phyloP scores from a whole-genome alignment of 1,284 basidiomycete genomes.

The Taiwanofungus camphoratus region DNA sequence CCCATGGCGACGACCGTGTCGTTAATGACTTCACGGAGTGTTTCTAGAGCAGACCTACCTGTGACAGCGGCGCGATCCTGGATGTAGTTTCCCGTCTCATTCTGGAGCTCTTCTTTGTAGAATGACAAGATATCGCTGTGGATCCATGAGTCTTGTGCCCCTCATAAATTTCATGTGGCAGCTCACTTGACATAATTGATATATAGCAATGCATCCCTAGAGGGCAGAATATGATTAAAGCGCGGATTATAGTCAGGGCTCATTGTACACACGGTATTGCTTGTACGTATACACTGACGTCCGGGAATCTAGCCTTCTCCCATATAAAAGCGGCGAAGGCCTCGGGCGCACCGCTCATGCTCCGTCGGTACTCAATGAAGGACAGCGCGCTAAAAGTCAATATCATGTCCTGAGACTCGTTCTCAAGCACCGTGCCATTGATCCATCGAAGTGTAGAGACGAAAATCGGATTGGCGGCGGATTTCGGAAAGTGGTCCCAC shows the following conservation, averaged over 20 bases:
- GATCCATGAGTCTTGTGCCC: not conserved
- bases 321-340: constrained; percentile 9
- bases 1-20: constrained; percentile 19
- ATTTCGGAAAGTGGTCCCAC: constrained; percentile 5
- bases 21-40: constrained; percentile 19
- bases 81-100: constrained; percentile 15
- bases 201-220: constrained; percentile 3
- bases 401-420: not conserved
- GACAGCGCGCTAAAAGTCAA: not conserved
- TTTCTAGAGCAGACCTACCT: constrained; percentile 5
- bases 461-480: constrained; percentile 2
- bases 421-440: constrained; percentile 7
- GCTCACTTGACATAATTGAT: constrained; percentile 8
- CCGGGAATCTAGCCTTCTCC: constrained; percentile 8
- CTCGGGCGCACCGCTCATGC: constrained; percentile 2
- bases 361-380: constrained; percentile 6
- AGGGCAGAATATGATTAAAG: not conserved
- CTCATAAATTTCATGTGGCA: not conserved
- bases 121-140: constrained; percentile 19
- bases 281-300: constrained; percentile 4
- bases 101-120: constrained; percentile 17
- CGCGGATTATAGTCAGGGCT: not conserved
- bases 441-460: constrained; percentile 2
- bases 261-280: constrained; percentile 6
- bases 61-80: constrained; percentile 10